phyloP scores from a whole-genome alignment of 2,329 filamentous ascomycete genomes.

The Penicillium sp. region DNA sequence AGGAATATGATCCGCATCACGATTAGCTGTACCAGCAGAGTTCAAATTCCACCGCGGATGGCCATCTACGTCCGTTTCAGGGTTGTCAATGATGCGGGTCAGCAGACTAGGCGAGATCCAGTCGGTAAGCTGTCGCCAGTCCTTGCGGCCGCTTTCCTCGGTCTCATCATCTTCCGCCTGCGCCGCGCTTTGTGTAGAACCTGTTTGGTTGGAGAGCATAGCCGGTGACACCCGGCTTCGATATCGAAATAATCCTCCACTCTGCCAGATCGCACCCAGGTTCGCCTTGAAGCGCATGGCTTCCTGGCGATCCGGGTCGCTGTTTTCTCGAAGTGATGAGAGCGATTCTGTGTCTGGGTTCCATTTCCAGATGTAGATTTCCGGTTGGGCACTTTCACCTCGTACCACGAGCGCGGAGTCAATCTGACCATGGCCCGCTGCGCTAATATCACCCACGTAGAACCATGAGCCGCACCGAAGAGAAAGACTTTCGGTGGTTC shows the following conservation, averaged over 20 bases:
- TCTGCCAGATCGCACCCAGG: constrained; percentile 60
- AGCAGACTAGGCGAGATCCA: constrained; percentile 55
- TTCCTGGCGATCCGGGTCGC: constrained; percentile 50
- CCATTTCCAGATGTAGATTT: constrained; percentile 63
- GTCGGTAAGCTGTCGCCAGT: constrained; percentile 60
- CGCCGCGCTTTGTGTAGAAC: constrained; percentile 2
- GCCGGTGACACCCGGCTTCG: constrained; percentile 44
- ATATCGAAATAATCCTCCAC: constrained; percentile 50
- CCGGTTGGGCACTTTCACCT: constrained; percentile 33
- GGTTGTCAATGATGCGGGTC: constrained; percentile 53
- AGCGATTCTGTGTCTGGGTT: constrained; percentile 42
- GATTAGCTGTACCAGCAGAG: constrained; percentile 60
- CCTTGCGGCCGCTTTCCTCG: constrained; percentile 49
- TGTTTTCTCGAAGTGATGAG: constrained; percentile 33
- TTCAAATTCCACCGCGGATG: constrained; percentile 59
- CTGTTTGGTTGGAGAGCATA: constrained; percentile 49
- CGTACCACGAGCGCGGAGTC: constrained; percentile 21
- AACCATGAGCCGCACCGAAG: constrained; percentile 68
- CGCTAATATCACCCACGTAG: constrained; percentile 49
- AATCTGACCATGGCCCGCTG: constrained; percentile 17
- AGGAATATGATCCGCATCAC: constrained; percentile 64
- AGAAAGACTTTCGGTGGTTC: constrained; percentile 61
- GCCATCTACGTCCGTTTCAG: constrained; percentile 40
- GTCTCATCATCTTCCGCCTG: constrained; percentile 29
- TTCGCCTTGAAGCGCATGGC: constrained; percentile 59